Conservation (phyloP, 2,329 filamentous ascomycete genomes). For the Sclerotinia borealis region DNA sequence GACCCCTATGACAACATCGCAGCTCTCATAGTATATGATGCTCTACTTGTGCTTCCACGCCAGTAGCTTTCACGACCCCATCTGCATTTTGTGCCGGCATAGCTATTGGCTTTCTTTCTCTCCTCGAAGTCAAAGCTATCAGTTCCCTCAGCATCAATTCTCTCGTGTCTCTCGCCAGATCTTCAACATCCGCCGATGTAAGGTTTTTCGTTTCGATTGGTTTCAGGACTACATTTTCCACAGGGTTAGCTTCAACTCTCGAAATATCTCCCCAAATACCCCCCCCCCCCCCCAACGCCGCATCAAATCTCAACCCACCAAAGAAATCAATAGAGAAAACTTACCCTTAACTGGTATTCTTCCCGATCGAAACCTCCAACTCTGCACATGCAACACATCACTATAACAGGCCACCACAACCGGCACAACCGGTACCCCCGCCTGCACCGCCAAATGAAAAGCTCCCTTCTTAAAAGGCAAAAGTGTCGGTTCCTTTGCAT, state of each 20-base stretch:
- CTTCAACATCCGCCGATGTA: constrained; percentile 70
- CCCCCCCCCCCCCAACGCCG: too few species aligned
- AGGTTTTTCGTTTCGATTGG: constrained; percentile 73
- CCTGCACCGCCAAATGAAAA: constrained; percentile 92
- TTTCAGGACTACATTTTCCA: constrained; percentile 55
- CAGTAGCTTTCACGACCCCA: constrained; percentile 28
- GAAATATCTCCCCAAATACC: neutral
- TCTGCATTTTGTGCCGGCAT: constrained; percentile 23
- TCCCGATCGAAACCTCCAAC: constrained; percentile 59
- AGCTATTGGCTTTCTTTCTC: constrained; percentile 36
- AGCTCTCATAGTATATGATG: constrained; percentile 3
- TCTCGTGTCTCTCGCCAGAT: constrained; percentile 59
- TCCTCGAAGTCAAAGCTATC: constrained; percentile 46
- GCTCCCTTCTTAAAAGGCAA: constrained; percentile 99
- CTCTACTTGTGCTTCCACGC: constrained; percentile 20
- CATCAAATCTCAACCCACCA: neutral
- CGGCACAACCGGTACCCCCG: constrained; percentile 86
- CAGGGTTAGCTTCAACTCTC: constrained; percentile 15
- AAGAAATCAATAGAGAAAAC: constrained; percentile 21
- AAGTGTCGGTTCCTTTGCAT: constrained; percentile 72
- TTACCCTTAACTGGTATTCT: constrained; percentile 69
- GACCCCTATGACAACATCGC: too few species aligned
- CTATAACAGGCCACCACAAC: constrained; percentile 77
- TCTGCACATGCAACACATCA: constrained; percentile 61
- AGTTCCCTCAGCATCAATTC: constrained; percentile 71